Evolutionary conservation across 1,139 yeast genomes (phyloP).

Genomic region (Blastobotrys apis): DNA sequence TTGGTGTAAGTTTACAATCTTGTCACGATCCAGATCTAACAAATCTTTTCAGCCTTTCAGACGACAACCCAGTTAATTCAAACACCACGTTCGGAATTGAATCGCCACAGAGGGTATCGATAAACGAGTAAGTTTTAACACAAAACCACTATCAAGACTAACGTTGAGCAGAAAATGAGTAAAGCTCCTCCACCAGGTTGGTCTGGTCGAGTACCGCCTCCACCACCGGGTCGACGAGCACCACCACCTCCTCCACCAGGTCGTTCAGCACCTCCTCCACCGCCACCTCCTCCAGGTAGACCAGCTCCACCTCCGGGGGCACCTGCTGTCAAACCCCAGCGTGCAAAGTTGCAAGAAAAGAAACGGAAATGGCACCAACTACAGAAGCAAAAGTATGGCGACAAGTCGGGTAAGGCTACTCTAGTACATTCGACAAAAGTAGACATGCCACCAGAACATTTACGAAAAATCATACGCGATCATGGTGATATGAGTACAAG

Average conservation of each 20-base stretch:
- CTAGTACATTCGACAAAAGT: slow-evolving; percentile 59
- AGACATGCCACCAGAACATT: slow-evolving; percentile 93
- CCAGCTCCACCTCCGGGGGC: slow-evolving; percentile 23
- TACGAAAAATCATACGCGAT: slow-evolving; percentile 75
- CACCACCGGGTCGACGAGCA: slow-evolving; percentile 24
- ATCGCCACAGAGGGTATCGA: too few relatives aligned
- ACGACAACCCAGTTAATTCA: too few relatives aligned
- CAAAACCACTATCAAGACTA: not conserved
- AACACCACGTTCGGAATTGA: too few relatives aligned
- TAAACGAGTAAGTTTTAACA: too few relatives aligned
- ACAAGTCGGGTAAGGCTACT: slow-evolving; percentile 39
- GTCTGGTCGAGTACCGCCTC: slow-evolving; percentile 15
- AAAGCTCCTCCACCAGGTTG: slow-evolving; percentile 4
- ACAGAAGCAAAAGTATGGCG: slow-evolving; percentile 53
- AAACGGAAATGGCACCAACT: slow-evolving; percentile 61
- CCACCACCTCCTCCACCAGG: slow-evolving; percentile 33
- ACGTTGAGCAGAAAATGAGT: slow-evolving; percentile 5
- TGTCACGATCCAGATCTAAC: too few relatives aligned
- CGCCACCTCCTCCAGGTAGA: slow-evolving; percentile 18
- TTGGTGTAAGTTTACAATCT: too few relatives aligned
- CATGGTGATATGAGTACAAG: slow-evolving; percentile 84
- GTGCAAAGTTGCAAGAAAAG: slow-evolving; percentile 35
- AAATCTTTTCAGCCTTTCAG: too few relatives aligned
- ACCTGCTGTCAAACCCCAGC: slow-evolving; percentile 3
- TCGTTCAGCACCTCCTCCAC: slow-evolving; percentile 17